These are phyloP conservation scores for Pythium sukuiense DNA, from an alignment of 352 stramenopile species.

Conservation along the genomic window DNA sequence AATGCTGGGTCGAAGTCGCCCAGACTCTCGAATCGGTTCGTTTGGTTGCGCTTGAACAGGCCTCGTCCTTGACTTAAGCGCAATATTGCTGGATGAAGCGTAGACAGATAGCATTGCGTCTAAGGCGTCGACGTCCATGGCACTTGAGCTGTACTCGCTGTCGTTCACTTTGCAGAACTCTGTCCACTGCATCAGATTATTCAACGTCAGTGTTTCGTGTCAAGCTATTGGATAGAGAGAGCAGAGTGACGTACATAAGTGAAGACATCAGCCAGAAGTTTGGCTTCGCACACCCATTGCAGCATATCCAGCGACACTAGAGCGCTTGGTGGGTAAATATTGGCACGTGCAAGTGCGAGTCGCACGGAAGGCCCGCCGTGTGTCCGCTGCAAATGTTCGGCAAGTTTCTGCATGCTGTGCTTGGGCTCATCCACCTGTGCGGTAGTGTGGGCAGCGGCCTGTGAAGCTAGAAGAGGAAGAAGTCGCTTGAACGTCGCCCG, in stretches of 20 bases:
- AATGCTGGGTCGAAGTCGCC: not conserved
- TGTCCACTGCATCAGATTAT: constrained; percentile 32
- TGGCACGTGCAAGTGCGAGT: constrained; percentile 51
- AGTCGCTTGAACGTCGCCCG: constrained; percentile 8
- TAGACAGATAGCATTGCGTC: constrained; percentile 47
- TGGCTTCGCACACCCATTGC: constrained; percentile 33
- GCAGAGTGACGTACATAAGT: constrained; percentile 40
- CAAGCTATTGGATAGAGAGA: not conserved
- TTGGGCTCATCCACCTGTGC: constrained; percentile 1
- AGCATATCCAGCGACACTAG: constrained; percentile 36
- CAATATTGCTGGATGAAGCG: constrained; percentile 20
- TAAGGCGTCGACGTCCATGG: constrained; percentile 63
- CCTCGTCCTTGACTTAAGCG: not conserved
- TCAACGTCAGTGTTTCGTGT: constrained; percentile 2
- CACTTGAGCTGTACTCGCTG: constrained; percentile 9
- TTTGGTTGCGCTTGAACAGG: not conserved
- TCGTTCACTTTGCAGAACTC: constrained; percentile 37
- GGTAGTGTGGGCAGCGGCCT: not conserved
- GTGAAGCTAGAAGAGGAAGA: constrained; percentile 1
- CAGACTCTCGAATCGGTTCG: not conserved
- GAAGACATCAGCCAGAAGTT: constrained; percentile 36
- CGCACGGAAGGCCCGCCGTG: constrained; percentile 53
- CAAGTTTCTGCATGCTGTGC: constrained; percentile 40
- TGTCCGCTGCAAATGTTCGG: constrained; percentile 35
- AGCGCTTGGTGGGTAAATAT: constrained; percentile 38